These are phyloP conservation scores for Durio zibethinus DNA, from an alignment of 345 rosid genomes.

Conservation along the genomic window DNA sequence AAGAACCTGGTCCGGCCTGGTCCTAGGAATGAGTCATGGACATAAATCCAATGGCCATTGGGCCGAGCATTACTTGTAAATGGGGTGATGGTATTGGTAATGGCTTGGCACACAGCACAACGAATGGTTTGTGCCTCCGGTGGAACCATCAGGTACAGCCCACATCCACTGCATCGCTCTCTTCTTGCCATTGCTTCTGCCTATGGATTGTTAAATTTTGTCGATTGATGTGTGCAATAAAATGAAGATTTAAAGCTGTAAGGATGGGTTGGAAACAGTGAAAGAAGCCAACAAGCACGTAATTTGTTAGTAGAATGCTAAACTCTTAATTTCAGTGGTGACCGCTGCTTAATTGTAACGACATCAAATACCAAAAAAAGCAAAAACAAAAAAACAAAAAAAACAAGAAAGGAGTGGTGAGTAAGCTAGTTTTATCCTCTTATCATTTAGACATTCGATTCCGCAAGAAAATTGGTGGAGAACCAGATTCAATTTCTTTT, in stretches of 20 bases:
- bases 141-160: conserved; percentile 42
- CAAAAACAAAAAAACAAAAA: neutral
- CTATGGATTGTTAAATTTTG: neutral
- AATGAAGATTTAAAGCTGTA: neutral
- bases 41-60: neutral
- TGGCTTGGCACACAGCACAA: conserved; percentile 2
- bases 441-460: conserved; percentile 10
- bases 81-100: neutral
- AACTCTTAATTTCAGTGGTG: conserved; percentile 32
- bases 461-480: conserved; percentile 3
- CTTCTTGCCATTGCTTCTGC: conserved; percentile 34
- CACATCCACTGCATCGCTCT: conserved; percentile 52
- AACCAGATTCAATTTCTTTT: conserved; percentile 22
- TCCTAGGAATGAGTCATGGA: neutral
- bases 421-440: neutral
- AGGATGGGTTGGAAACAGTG: neutral
- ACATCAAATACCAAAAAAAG: neutral
- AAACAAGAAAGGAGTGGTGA: neutral
- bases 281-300: neutral
- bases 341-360: too few relatives aligned
- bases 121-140: conserved; percentile 16
- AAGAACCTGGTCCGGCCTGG: neutral
- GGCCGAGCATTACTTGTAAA: neutral
- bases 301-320: conserved; percentile 69
- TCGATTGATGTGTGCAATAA: too few relatives aligned